phyloP scores from a whole-genome alignment of 2,329 filamentous ascomycete genomes.

The Dendrostoma leiphaemia region DNA sequence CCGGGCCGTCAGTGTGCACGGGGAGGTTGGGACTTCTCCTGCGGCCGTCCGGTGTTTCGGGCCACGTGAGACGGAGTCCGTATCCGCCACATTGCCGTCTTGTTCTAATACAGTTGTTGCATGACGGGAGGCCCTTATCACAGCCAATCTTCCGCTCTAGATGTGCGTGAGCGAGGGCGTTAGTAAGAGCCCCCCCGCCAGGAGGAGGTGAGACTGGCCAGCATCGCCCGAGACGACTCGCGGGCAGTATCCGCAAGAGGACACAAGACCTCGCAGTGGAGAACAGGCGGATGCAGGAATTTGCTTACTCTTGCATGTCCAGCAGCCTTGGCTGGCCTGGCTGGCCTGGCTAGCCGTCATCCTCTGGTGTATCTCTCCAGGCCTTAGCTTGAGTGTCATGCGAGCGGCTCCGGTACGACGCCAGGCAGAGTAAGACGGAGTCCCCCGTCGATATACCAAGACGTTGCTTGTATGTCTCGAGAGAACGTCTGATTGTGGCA shows the following conservation, averaged over 20 bases:
- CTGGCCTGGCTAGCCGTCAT: neutral
- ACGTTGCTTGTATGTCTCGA: too few relatives aligned
- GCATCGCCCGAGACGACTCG: neutral
- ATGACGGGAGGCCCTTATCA: constrained; percentile 40
- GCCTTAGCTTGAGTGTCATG: too few relatives aligned
- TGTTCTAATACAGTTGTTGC: constrained; percentile 42
- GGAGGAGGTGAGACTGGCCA: neutral
- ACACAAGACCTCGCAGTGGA: neutral
- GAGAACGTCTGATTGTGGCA: too few relatives aligned
- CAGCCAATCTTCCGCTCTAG: constrained; percentile 47
- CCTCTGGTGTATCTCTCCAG: neutral
- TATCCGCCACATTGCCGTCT: constrained; percentile 43
- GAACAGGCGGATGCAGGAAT: neutral
- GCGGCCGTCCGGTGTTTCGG: constrained; percentile 44
- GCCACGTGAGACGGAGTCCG: constrained; percentile 44
- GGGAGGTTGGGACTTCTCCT: constrained; percentile 25
- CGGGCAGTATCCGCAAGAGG: neutral
- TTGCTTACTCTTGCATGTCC: constrained; percentile 42
- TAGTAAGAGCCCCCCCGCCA: neutral
- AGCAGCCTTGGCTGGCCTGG: constrained; percentile 33
- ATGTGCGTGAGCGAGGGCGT: constrained; percentile 4
- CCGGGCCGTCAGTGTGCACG: neutral
- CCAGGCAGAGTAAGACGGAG: too few relatives aligned
- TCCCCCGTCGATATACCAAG: too few relatives aligned
- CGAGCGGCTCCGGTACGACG: too few relatives aligned